These are phyloP conservation scores for Puya raimondii DNA, from an alignment of 176 grass and related monocot species.

Conservation along the genomic window DNA sequence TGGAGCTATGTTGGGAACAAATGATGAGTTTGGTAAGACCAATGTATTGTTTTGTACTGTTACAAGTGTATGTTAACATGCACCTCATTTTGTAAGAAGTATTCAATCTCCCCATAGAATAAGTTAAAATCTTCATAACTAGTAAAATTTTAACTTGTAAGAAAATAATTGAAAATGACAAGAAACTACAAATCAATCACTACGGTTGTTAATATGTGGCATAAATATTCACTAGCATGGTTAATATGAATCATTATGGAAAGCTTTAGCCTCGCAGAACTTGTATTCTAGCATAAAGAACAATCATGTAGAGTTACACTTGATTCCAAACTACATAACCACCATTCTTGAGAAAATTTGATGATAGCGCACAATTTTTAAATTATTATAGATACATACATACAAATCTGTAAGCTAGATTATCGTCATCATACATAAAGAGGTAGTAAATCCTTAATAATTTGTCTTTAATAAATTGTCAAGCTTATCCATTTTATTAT, in stretches of 20 bases:
- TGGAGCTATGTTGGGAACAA: constrained; percentile 54
- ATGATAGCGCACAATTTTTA: too few species aligned
- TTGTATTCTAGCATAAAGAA: too few species aligned
- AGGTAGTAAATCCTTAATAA: too few species aligned
- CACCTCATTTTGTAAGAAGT: neutral
- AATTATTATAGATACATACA: too few species aligned
- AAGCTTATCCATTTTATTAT: too few species aligned
- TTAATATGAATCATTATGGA: neutral
- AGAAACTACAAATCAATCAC: neutral
- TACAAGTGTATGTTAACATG: neutral
- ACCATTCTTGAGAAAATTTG: too few species aligned
- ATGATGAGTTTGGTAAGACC: constrained; percentile 56
- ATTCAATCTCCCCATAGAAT: neutral
- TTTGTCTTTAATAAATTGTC: too few species aligned
- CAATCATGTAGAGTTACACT: too few species aligned
- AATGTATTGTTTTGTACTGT: neutral
- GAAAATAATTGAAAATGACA: neutral
- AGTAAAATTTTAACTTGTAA: neutral
- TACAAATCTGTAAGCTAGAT: too few species aligned
- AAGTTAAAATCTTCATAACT: neutral
- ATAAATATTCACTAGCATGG: neutral
- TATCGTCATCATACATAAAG: neutral
- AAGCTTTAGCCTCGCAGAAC: neutral
- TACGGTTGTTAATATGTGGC: neutral
- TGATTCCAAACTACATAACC: too few species aligned